phyloP scores from a whole-genome alignment of 2,329 filamentous ascomycete genomes.

The Penicillium fuscoglaucum region DNA sequence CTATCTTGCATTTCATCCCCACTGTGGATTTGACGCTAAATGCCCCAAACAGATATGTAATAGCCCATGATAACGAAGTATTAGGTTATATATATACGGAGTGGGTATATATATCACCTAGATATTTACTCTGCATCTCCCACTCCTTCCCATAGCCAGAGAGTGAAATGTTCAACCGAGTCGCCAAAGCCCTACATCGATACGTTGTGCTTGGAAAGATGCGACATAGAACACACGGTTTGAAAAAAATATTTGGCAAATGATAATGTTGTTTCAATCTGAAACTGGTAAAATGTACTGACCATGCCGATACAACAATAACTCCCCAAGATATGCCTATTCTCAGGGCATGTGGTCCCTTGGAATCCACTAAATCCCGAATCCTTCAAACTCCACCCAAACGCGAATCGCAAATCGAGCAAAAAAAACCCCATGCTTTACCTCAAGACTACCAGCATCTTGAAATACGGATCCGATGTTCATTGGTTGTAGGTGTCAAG shows the following conservation, averaged over 20 bases:
- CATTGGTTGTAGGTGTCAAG: conserved; percentile 47
- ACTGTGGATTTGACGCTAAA: neutral
- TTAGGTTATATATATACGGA: neutral
- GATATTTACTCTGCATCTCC: too few relatives aligned
- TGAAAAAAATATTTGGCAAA: neutral
- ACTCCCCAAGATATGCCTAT: neutral
- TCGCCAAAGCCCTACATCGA: too few relatives aligned
- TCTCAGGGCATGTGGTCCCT: neutral
- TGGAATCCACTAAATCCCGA: neutral
- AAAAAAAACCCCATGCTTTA: neutral
- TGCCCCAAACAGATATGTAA: neutral
- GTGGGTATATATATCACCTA: neutral
- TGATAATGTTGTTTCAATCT: neutral
- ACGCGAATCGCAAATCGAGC: conserved; percentile 1
- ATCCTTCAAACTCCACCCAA: neutral
- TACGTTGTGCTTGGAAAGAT: neutral
- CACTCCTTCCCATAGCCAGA: neutral
- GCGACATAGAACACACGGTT: neutral
- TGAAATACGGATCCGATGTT: conserved; percentile 1
- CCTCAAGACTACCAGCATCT: conserved; percentile 6
- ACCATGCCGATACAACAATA: neutral
- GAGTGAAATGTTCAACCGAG: neutral
- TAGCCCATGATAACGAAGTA: neutral
- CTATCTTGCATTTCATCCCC: neutral
- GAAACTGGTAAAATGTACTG: neutral